phyloP scores from a whole-genome alignment of 1,284 basidiomycete species.

The Butyriboletus regius region DNA sequence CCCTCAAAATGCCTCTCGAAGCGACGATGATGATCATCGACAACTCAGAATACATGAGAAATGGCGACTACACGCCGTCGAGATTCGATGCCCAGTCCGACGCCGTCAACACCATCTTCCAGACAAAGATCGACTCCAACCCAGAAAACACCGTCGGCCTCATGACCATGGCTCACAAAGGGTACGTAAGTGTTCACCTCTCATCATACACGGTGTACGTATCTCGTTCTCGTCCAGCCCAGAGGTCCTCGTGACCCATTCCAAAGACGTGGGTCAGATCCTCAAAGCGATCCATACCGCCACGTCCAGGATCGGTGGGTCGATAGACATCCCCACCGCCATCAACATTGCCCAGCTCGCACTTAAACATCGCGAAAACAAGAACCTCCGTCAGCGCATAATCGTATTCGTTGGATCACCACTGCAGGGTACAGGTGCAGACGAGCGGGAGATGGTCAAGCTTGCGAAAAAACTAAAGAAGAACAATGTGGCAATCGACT shows the following conservation, averaged over 20 bases:
- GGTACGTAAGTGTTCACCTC: conserved; percentile 44
- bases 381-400: conserved; percentile 92
- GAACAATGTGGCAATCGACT: conserved; percentile 95
- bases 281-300: conserved; percentile 70
- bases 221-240: conserved; percentile 48
- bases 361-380: conserved; percentile 96
- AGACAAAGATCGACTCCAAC: conserved; percentile 89
- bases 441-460: conserved; percentile 72
- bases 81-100: conserved; percentile 87
- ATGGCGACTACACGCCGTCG: conserved; percentile 87
- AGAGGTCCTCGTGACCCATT: conserved; percentile 90
- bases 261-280: conserved; percentile 90
- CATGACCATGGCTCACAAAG: conserved; percentile 96
- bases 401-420: conserved; percentile 92
- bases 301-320: conserved; percentile 66
- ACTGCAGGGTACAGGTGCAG: conserved; percentile 55
- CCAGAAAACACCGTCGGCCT: conserved; percentile 95
- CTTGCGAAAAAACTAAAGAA: conserved; percentile 97
- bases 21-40: conserved; percentile 89
- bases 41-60: conserved; percentile 93
- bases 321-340: conserved; percentile 79
- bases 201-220: background rate
- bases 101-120: conserved; percentile 85
- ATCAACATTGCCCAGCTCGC: conserved; percentile 92
- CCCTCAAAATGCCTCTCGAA: conserved; percentile 77